Conservation (phyloP, 768 basidiomycete species). For the Kwoniella botswanensis region DNA sequence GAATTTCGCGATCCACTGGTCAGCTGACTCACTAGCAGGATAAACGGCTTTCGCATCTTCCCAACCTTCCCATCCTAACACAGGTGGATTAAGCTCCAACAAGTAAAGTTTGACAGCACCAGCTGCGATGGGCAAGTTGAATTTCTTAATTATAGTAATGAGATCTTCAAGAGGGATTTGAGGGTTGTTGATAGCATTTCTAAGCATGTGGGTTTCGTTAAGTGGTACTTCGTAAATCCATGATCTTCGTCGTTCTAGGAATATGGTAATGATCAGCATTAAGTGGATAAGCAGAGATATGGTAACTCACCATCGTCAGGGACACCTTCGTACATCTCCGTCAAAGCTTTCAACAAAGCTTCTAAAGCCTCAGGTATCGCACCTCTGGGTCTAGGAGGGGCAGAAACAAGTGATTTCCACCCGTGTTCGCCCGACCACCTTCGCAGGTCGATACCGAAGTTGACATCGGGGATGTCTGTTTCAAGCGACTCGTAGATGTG, state of each 20-base stretch:
- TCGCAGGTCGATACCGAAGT: slow-evolving; percentile 88
- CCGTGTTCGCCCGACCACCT: slow-evolving; percentile 84
- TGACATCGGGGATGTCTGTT: slow-evolving; percentile 78
- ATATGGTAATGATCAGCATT: background rate
- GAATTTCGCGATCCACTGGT: background rate
- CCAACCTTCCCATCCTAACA: slow-evolving; percentile 86
- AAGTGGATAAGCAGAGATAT: background rate
- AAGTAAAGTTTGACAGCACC: slow-evolving; percentile 84
- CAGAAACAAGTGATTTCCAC: slow-evolving; percentile 62
- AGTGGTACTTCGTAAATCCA: slow-evolving; percentile 95
- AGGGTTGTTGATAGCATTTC: slow-evolving; percentile 77
- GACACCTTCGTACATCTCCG: slow-evolving; percentile 68
- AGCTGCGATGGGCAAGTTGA: slow-evolving; percentile 85
- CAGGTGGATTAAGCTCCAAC: slow-evolving; percentile 86
- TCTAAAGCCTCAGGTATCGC: slow-evolving; percentile 74
- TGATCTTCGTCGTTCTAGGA: slow-evolving; percentile 76
- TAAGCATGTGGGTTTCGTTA: slow-evolving; percentile 77
- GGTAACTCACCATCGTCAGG: slow-evolving; percentile 68
- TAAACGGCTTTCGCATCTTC: slow-evolving; percentile 89
- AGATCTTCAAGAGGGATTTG: slow-evolving; percentile 59
- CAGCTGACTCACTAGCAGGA: slow-evolving; percentile 64
- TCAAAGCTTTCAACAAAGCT: slow-evolving; percentile 69
- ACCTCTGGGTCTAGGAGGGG: slow-evolving; percentile 62
- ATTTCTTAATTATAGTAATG: slow-evolving; percentile 68
- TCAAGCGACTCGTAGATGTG: slow-evolving; percentile 73